A percentile compares a stretch with the other conserved stretches of the same genome.
phyloP scores from a whole-genome alignment of 768 basidiomycete species.

The Piloderma croceum region DNA sequence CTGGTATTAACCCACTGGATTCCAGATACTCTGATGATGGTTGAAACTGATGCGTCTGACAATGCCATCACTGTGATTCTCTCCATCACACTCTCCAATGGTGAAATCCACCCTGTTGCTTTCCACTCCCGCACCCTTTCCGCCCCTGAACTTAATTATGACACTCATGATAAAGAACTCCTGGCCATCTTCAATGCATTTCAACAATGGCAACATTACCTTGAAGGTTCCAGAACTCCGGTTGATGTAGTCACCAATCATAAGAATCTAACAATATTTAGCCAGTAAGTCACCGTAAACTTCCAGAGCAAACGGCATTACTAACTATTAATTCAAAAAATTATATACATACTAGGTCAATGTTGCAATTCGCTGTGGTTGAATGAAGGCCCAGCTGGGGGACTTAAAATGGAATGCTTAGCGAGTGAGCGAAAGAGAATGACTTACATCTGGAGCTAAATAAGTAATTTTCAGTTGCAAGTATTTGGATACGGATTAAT shows the following conservation, averaged over 20 bases:
- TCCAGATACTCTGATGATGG: constrained; percentile 14
- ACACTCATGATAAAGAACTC: constrained; percentile 32
- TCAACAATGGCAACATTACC: constrained; percentile 15
- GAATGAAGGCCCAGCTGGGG: too few relatives aligned
- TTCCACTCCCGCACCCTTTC: constrained; percentile 17
- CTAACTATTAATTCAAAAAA: too few relatives aligned
- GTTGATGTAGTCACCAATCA: constrained; percentile 19
- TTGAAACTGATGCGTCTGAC: constrained; percentile 28
- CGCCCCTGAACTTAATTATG: constrained; percentile 29
- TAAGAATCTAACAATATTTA: constrained; percentile 23
- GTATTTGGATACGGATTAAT: too few relatives aligned
- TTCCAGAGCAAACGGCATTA: too few relatives aligned
- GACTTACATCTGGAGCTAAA: too few relatives aligned
- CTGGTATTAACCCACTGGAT: constrained; percentile 31
- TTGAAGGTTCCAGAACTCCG: constrained; percentile 12
- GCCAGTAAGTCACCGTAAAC: too few relatives aligned
- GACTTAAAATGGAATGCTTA: too few relatives aligned
- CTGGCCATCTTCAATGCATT: constrained; percentile 28
- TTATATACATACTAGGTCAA: too few relatives aligned
- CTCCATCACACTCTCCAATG: neutral
- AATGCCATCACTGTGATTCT: constrained; percentile 18
- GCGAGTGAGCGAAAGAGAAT: too few relatives aligned
- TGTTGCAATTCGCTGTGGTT: too few relatives aligned
- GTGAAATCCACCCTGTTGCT: constrained; percentile 19
- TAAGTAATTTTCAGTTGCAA: too few relatives aligned